Evolutionary conservation across 129 eudicot species (phyloP).

Genomic region (Centaurea solstitialis): DNA sequence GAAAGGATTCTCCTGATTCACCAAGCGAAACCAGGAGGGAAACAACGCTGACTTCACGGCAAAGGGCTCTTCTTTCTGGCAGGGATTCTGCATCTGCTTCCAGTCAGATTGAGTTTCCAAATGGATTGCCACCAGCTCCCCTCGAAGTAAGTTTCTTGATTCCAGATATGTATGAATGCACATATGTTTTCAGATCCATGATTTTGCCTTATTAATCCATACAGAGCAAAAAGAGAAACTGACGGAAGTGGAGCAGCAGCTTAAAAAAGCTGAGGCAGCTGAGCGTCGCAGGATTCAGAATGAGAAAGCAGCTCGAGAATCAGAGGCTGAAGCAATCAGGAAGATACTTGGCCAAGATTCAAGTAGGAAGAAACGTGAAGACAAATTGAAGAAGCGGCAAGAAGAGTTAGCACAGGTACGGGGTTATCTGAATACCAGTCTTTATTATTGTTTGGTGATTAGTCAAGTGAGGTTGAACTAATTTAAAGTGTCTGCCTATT

Average conservation of each 20-base stretch:
- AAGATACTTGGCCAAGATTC: conserved; percentile 97
- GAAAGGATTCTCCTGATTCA: conserved; percentile 61
- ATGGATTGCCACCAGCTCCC: conserved; percentile 96
- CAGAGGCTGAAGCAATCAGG: conserved; percentile 98
- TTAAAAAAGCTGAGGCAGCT: conserved; percentile 95
- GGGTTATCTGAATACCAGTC: not conserved
- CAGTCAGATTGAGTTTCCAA: conserved; percentile 80
- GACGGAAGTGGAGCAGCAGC: conserved; percentile 88
- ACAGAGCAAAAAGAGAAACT: conserved; percentile 91
- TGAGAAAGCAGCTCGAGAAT: conserved; percentile 93
- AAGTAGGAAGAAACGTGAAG: conserved; percentile 89
- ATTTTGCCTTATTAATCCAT: not conserved
- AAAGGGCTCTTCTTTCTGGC: conserved; percentile 78
- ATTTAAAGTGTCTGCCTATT: too few species aligned
- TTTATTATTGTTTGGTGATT: not conserved
- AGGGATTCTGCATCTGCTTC: conserved; percentile 54
- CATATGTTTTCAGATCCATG: not conserved
- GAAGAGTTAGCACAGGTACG: conserved; percentile 93
- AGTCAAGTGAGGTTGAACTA: not conserved
- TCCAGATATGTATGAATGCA: not conserved
- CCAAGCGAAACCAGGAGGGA: conserved; percentile 71
- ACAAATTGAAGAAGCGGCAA: conserved; percentile 83
- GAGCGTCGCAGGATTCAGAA: conserved; percentile 84
- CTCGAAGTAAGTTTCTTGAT: conserved; percentile 63
- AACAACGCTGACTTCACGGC: conserved; percentile 78